Evolutionary conservation across 495 filamentous ascomycete species (phyloP).

Genomic region (Talaromyces borbonicus): DNA sequence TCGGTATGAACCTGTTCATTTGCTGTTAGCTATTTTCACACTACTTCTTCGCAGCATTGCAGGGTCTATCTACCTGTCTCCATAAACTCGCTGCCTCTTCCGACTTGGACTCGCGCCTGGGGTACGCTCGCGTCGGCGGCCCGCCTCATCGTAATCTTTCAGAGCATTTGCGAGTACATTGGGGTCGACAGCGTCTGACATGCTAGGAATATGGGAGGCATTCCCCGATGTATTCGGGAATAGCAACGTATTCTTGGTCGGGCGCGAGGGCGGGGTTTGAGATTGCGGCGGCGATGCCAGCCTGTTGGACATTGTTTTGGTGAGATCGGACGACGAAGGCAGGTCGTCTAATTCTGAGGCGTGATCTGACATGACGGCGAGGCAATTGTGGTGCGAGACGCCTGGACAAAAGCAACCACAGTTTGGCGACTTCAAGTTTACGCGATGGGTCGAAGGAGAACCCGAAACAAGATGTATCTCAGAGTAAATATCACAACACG

Average conservation of each 20-base stretch:
- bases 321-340: slow-evolving; percentile 11
- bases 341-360: slow-evolving; percentile 11
- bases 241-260: slow-evolving; percentile 29
- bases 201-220: slow-evolving; percentile 21
- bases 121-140: slow-evolving; percentile 53
- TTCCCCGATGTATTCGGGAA: slow-evolving; percentile 25
- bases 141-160: slow-evolving; percentile 53
- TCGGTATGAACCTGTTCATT: slow-evolving; percentile 76
- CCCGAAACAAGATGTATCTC: too few species aligned
- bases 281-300: slow-evolving; percentile 31
- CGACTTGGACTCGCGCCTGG: slow-evolving; percentile 71
- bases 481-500: too few species aligned
- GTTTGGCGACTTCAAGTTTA: background rate
- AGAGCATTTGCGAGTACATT: slow-evolving; percentile 52
- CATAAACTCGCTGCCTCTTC: slow-evolving; percentile 80
- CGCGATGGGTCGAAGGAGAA: too few species aligned
- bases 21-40: background rate
- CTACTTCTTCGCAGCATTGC: background rate
- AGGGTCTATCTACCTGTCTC: slow-evolving; percentile 51
- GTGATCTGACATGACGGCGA: slow-evolving; percentile 16
- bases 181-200: slow-evolving; percentile 51
- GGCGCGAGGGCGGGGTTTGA: slow-evolving; percentile 35
- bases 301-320: slow-evolving; percentile 14
- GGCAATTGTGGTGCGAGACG: background rate
- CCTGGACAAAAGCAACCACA: background rate